Evolutionary conservation across 352 stramenopile genomes (phyloP), one percentile per base, ranked within the genome.

Genomic region (Peronospora tabacina): DNA sequence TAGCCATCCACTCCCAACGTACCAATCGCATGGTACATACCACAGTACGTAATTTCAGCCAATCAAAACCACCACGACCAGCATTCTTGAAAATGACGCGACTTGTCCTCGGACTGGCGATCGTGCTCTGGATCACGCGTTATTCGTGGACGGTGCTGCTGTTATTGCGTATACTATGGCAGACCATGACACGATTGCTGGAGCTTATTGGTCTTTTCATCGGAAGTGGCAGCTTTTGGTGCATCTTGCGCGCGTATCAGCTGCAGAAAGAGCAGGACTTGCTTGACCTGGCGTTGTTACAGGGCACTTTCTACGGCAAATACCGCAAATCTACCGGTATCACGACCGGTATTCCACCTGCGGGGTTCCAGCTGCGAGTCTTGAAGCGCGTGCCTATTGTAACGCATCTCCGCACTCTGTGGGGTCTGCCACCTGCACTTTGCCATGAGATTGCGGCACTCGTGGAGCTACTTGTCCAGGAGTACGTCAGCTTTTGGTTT

Each of bases 401-500:
- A n/a, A 68, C 72, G 22, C 67, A 87, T 41, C 42, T 90, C 45
- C 74, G 71, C 41, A 87, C 74, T 16, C 66, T 59, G 0, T 87
- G 72, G 70, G 58, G 52, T 12, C 59, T 90, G 0, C 73, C 75
- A 26, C 45, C 58, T 12, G 66, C 71, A 44, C 66, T 90, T 40
- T 79, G 70, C 49, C 70, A 88, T 39, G 76, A 85, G 50, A 72
- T 90, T 50, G 65, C 71, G 29, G 48, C 58, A 17, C 55, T 87
- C 2, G 64, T 82, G 24, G 57, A 71, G 35, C 58, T 69, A 5
- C 61, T 65, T 19, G 66, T 81, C 28, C 67, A 68, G 36, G 71
- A 88, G 43, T 88, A 90, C 49, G 67, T 90, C 7, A 34, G 22
- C 20, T 75, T 66, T 50, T 90, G 80, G 80, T 90, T 83, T 55